Evolutionary conservation across 129 eudicot genomes (phyloP).

Genomic region (Lactuca saligna): DNA sequence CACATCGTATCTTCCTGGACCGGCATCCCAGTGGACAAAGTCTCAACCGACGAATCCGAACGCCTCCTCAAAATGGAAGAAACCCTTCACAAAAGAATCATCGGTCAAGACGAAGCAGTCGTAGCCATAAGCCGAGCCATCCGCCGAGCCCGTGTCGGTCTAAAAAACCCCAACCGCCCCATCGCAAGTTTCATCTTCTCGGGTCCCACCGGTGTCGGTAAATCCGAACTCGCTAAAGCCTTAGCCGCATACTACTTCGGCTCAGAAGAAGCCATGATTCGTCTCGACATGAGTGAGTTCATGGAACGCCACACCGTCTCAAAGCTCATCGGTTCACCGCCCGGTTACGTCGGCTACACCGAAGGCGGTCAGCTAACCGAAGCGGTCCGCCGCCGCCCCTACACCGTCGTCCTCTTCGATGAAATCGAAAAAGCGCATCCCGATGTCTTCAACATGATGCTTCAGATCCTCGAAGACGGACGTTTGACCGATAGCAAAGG

Average conservation of each 20-base stretch:
- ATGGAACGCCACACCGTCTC: slow-evolving; percentile 96
- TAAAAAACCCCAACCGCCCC: slow-evolving; percentile 86
- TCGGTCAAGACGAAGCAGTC: slow-evolving; percentile 94
- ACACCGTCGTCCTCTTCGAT: slow-evolving; percentile 81
- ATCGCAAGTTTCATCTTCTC: slow-evolving; percentile 90
- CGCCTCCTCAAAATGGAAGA: slow-evolving; percentile 95
- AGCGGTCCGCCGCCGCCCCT: slow-evolving; percentile 87
- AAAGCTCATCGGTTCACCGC: slow-evolving; percentile 91
- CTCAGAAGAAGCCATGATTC: slow-evolving; percentile 91
- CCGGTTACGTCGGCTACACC: slow-evolving; percentile 88
- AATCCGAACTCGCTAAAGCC: slow-evolving; percentile 83
- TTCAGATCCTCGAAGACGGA: slow-evolving; percentile 89
- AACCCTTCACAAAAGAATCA: slow-evolving; percentile 67
- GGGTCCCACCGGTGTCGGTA: slow-evolving; percentile 95
- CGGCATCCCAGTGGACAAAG: slow-evolving; percentile 86
- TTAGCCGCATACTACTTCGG: slow-evolving; percentile 92
- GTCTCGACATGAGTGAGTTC: slow-evolving; percentile 91
- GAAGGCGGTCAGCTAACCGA: slow-evolving; percentile 93
- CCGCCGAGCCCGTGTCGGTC: slow-evolving; percentile 93
- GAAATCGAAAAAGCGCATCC: slow-evolving; percentile 92
- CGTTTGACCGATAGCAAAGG: slow-evolving; percentile 90
- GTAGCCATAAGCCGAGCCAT: slow-evolving; percentile 85
- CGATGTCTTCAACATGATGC: slow-evolving; percentile 92
- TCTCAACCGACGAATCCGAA: slow-evolving; percentile 86
- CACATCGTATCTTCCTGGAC: slow-evolving; percentile 90